Percentiles rank a stretch among this genome's conserved stretches.
Evolutionary conservation across 75 land plant genomes (phyloP).

Genomic region (Pinus albicaulis): DNA sequence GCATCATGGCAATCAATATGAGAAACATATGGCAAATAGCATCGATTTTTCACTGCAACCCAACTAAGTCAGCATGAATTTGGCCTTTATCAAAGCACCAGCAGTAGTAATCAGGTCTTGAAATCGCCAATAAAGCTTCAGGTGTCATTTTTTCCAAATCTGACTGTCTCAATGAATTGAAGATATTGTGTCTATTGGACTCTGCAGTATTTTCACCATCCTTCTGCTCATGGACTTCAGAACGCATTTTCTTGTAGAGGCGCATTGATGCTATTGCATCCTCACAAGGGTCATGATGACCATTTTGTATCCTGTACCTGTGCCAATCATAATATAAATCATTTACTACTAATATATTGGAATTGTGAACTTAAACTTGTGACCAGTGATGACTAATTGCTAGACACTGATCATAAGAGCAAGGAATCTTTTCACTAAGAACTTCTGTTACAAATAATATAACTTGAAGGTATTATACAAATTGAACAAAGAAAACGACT

Average conservation of each 20-base stretch:
- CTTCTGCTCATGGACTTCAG: constrained; percentile 32
- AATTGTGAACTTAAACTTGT: neutral
- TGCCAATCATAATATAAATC: constrained; percentile 3
- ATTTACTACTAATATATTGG: neutral
- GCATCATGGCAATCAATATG: neutral
- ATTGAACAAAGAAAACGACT: neutral
- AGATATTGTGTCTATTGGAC: constrained; percentile 30
- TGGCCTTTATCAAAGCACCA: constrained; percentile 71
- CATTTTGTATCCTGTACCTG: constrained; percentile 84
- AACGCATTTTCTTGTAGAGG: constrained; percentile 77
- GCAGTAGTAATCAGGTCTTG: constrained; percentile 72
- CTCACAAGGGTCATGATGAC: constrained; percentile 73
- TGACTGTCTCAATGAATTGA: constrained; percentile 20
- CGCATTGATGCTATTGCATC: constrained; percentile 95
- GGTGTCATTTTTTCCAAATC: constrained; percentile 47
- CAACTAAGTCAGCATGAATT: neutral
- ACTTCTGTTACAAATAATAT: neutral
- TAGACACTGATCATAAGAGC: neutral
- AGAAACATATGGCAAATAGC: neutral
- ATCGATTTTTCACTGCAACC: neutral
- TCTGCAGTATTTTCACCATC: constrained; percentile 16
- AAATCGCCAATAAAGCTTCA: constrained; percentile 46
- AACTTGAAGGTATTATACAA: neutral
- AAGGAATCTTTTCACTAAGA: neutral
- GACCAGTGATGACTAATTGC: neutral